Base-by-base conservation (phyloP, 176 grass and related monocot species). In the Cenchrus purpureus region DNA sequence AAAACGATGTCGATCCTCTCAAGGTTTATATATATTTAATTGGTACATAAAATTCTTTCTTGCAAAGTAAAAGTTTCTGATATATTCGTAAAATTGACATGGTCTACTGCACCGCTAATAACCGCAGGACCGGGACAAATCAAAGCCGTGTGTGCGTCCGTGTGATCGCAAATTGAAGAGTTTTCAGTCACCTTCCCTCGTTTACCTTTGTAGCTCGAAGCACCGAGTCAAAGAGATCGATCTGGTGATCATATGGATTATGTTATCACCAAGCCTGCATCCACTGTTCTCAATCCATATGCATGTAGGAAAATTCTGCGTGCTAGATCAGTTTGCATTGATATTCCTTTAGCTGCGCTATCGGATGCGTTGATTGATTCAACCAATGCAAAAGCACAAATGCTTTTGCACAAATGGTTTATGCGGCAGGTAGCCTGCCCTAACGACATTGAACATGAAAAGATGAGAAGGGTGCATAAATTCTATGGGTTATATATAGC, bases 191-290 rank as follows among this genome's bases (percentile, higher is more conserved):
- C 61, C 78, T 77, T 86, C 45, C 15, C 71, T 81, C 20, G 29
- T 83, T 83, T 75, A 55, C 53, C 20, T 45, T 83, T 44, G 69
- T 29, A 52, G 17, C 44, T 10, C 17, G 22, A 12, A 34, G 17
- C 44, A 72, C 31, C n/a, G 42, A 12, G 76, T 79, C 76, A 79
- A 86, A 17, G 22, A 9, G 32, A 40, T 55, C 4, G 74, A 68
- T 22, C 28, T 40, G 17, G 48, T 79, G 55, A 53, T 79, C 29
- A 44, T 53, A 28, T 6, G 77, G 44, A 5, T 22, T 29, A 44
- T 15, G 10, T 37, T 72, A 44, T 61, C 61, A 31, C 16, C 22
- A 22, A 2, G 52, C 28, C 48, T 65, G n/a, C 22, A 56, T 75
- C 8, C 10, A 57, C 43, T 62, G 8, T 71, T 71, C 44, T 71